Evolutionary conservation across 805 yeast genomes (phyloP).

Genomic region (Starmerella potacharoeniae): DNA sequence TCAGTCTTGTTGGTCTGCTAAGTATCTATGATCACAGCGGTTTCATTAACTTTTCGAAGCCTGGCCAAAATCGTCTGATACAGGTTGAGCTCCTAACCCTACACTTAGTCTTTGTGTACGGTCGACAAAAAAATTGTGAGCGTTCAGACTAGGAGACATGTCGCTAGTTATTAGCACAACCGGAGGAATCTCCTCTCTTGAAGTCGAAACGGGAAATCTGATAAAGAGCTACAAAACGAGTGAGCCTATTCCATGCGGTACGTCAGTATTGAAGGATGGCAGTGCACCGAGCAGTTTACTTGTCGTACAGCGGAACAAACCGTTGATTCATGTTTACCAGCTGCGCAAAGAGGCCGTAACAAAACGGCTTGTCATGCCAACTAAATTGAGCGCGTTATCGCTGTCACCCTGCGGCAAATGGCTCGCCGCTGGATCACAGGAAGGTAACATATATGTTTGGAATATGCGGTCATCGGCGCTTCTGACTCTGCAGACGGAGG

Average conservation of each 20-base stretch:
- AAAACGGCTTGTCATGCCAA: slow-evolving; percentile 83
- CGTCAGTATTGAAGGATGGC: background rate
- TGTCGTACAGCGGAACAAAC: slow-evolving; percentile 58
- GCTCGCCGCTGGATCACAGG: slow-evolving; percentile 57
- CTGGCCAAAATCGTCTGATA: too few relatives aligned
- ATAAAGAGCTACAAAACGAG: slow-evolving; percentile 19
- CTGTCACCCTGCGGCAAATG: slow-evolving; percentile 33
- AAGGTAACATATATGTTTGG: slow-evolving; percentile 82
- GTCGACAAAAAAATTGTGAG: background rate
- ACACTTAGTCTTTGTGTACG: background rate
- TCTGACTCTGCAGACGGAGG: slow-evolving; percentile 51
- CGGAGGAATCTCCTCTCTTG: slow-evolving; percentile 14
- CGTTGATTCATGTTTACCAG: slow-evolving; percentile 60
- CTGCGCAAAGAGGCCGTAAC: slow-evolving; percentile 48
- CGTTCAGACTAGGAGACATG: slow-evolving; percentile 2
- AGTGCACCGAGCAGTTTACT: slow-evolving; percentile 26
- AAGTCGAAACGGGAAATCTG: slow-evolving; percentile 28
- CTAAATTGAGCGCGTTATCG: slow-evolving; percentile 50
- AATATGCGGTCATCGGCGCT: slow-evolving; percentile 68
- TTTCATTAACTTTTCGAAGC: background rate
- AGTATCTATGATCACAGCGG: too few relatives aligned
- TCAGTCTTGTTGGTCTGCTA: too few relatives aligned
- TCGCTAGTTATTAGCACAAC: slow-evolving; percentile 15
- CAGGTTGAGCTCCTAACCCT: background rate
- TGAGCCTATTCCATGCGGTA: slow-evolving; percentile 12